Conservation (phyloP, 1,284 basidiomycete species). For the Paramarasmius palmivorus region DNA sequence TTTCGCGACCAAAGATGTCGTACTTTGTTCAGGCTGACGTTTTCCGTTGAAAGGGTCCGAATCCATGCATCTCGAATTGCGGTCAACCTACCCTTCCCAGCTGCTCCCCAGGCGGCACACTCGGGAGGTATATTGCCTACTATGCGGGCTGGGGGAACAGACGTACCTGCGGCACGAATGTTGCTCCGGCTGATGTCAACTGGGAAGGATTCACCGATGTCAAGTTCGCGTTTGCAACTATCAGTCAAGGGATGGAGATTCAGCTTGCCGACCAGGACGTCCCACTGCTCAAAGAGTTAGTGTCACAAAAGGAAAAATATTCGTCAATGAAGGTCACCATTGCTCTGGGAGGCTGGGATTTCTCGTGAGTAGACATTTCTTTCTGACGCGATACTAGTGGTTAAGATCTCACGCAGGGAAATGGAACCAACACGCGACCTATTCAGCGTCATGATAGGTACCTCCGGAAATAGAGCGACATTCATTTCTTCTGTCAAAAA, state of each 20-base stretch:
- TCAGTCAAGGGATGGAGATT: constrained; percentile 3
- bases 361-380: constrained; percentile 14
- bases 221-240: constrained; percentile 11
- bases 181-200: constrained; percentile 1
- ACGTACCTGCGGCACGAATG: not conserved
- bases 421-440: constrained; percentile 9
- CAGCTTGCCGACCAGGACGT: constrained; percentile 2
- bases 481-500: constrained; percentile 13
- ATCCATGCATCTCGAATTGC: constrained; percentile 12
- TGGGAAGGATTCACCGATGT: constrained; percentile 1
- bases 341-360: constrained; percentile 17
- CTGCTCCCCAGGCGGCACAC: not conserved
- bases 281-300: constrained; percentile 8
- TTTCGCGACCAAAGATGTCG: no score
- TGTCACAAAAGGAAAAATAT: not conserved
- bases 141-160: constrained; percentile 11
- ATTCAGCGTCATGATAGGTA: constrained; percentile 15
- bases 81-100: not conserved
- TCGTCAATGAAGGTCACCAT: constrained; percentile 14
- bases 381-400: not conserved
- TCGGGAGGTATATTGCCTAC: constrained; percentile 3
- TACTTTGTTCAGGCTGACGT: no score
- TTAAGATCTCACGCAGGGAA: not conserved
- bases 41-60: no score
- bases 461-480: constrained; percentile 8